phyloP scores from a whole-genome alignment of 257 asterid genomes.

The Solanum pinnatisectum region DNA sequence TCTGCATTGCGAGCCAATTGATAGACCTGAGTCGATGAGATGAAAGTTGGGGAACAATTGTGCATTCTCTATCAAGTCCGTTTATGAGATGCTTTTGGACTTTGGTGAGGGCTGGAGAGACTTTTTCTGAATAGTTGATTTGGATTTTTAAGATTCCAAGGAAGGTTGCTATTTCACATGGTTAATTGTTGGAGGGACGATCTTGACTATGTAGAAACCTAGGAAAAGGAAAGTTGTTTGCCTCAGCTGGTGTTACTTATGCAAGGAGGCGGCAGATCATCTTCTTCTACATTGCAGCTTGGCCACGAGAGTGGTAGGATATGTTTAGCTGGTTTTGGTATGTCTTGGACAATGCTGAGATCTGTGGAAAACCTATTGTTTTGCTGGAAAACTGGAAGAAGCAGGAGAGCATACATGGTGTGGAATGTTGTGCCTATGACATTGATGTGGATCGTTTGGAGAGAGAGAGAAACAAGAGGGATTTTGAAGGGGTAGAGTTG shows the following conservation, averaged over 20 bases:
- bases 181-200: not conserved
- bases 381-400: not conserved
- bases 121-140: not conserved
- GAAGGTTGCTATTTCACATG: not conserved
- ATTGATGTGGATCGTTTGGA: not conserved
- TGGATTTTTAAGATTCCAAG: not conserved
- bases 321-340: not conserved
- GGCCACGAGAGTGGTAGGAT: not conserved
- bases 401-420: not conserved
- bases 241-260: not conserved
- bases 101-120: not conserved
- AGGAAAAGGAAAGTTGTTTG: not conserved
- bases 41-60: not conserved
- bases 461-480: not conserved
- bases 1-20: not conserved
- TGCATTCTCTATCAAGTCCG: not conserved
- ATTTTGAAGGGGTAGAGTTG: not conserved
- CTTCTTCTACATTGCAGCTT: not conserved
- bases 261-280: not conserved
- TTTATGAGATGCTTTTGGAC: not conserved
- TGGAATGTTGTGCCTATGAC: not conserved
- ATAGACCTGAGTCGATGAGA: not conserved
- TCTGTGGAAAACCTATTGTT: not conserved
- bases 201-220: not conserved
- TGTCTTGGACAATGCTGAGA: not conserved